phyloP scores from a whole-genome alignment of 805 yeast species.

The Cyberlindnera meyerae region DNA sequence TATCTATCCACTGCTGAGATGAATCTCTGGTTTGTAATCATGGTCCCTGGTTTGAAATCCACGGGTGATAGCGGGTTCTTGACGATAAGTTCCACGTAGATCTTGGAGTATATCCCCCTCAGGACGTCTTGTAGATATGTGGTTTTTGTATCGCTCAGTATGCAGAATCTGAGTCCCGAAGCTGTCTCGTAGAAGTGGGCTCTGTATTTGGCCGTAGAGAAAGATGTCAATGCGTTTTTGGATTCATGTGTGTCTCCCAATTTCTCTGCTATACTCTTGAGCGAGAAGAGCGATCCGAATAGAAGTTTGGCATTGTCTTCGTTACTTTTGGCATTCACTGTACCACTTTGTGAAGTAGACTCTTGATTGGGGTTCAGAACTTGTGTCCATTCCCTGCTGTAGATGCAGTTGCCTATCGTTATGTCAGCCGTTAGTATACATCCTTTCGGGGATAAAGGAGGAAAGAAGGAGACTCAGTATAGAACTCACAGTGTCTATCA shows the following conservation, averaged over 20 bases:
- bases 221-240: constrained; percentile 40
- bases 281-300: constrained; percentile 79
- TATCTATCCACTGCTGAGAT: constrained; percentile 19
- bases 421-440: too few species aligned
- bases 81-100: constrained; percentile 57
- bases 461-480: too few species aligned
- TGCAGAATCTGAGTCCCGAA: constrained; percentile 69
- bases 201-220: constrained; percentile 70
- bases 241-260: constrained; percentile 33
- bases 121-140: constrained; percentile 53
- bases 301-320: constrained; percentile 75
- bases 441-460: too few species aligned
- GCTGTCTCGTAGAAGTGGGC: constrained; percentile 79
- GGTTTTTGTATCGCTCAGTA: constrained; percentile 61
- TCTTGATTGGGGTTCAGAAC: constrained; percentile 15
- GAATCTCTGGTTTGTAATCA: constrained; percentile 54
- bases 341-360: constrained; percentile 25
- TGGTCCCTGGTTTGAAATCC: constrained; percentile 48
- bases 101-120: constrained; percentile 52
- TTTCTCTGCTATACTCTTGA: constrained; percentile 69
- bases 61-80: constrained; percentile 57
- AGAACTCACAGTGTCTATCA: constrained; percentile 73
- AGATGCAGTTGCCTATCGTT: constrained; percentile 75
- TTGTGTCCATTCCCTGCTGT: constrained; percentile 64
- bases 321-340: constrained; percentile 48